Conservation (phyloP, 2,329 filamentous ascomycete genomes). For the Apiospora arundinis region DNA sequence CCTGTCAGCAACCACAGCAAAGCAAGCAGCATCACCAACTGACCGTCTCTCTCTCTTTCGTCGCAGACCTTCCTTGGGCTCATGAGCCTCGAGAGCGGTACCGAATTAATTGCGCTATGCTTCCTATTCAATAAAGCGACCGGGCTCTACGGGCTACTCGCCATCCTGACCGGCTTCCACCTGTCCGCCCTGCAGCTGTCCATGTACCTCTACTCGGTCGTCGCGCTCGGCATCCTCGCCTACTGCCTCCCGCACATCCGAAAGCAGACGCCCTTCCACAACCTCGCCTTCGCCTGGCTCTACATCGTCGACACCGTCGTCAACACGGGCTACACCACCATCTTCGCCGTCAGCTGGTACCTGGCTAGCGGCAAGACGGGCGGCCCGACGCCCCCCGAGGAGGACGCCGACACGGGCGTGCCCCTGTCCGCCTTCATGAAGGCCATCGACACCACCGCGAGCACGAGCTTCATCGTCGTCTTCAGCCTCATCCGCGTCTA, state of each 20-base stretch:
- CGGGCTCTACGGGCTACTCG: conserved; percentile 87
- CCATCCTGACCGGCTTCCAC: conserved; percentile 84
- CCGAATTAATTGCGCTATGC: conserved; percentile 82
- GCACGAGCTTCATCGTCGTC: conserved; percentile 75
- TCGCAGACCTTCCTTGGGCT: conserved; percentile 81
- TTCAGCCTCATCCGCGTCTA: conserved; percentile 82
- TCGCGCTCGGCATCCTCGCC: conserved; percentile 70
- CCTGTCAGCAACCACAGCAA: conserved; percentile 21
- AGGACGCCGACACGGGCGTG: conserved; percentile 28
- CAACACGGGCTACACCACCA: conserved; percentile 81
- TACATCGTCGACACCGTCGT: conserved; percentile 83
- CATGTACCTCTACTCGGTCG: conserved; percentile 88
- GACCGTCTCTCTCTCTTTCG: not conserved
- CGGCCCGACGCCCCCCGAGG: conserved; percentile 38
- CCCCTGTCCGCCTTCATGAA: conserved; percentile 28
- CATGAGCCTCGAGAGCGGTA: conserved; percentile 85
- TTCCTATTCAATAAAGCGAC: conserved; percentile 92
- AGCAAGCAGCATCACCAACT: not conserved
- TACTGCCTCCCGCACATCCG: conserved; percentile 82
- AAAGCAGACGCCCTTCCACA: conserved; percentile 78
- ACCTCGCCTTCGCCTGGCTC: conserved; percentile 81
- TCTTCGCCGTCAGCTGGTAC: conserved; percentile 88
- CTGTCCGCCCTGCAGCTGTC: conserved; percentile 84
- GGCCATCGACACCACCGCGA: conserved; percentile 70
- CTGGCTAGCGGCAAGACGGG: conserved; percentile 63